A percentile compares a stretch with the other conserved stretches of the same genome.
phyloP scores from a whole-genome alignment of 352 stramenopile genomes.

The Phytophthora megakarya region DNA sequence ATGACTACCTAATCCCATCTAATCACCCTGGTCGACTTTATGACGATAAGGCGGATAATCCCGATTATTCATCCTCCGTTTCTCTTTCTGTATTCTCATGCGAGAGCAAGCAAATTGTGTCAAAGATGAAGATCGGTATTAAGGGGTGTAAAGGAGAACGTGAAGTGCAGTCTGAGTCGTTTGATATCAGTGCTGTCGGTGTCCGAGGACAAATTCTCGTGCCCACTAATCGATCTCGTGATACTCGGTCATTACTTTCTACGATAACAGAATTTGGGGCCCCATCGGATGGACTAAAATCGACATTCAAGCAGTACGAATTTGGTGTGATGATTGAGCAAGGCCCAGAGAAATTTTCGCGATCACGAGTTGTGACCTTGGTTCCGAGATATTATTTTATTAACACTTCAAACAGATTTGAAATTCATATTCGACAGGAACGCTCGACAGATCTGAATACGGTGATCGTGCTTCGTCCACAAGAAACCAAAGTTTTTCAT shows the following conservation, averaged over 20 bases:
- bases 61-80: constrained; percentile 39
- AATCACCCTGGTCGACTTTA: constrained; percentile 40
- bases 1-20: constrained; percentile 63
- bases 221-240: constrained; percentile 46
- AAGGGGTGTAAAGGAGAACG: constrained; percentile 36
- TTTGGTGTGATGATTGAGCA: constrained; percentile 89
- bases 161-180: constrained; percentile 73
- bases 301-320: constrained; percentile 76
- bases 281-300: constrained; percentile 27
- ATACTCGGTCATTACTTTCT: constrained; percentile 52
- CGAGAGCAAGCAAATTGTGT: constrained; percentile 63
- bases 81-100: constrained; percentile 80
- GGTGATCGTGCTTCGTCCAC: constrained; percentile 49
- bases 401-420: constrained; percentile 69
- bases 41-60: constrained; percentile 27
- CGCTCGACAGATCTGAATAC: constrained; percentile 39
- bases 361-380: constrained; percentile 79
- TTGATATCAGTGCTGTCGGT: constrained; percentile 81
- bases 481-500: constrained; percentile 79
- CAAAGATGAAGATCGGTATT: constrained; percentile 80
- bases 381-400: constrained; percentile 84
- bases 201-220: constrained; percentile 77
- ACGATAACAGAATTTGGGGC: constrained; percentile 50
- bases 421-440: constrained; percentile 75
- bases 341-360: constrained; percentile 73